A percentile compares a stretch with the other conserved stretches of the same genome.
Conservation (phyloP, 371 early-diverging fungal genomes). For the Rhizopus stolonifer region DNA sequence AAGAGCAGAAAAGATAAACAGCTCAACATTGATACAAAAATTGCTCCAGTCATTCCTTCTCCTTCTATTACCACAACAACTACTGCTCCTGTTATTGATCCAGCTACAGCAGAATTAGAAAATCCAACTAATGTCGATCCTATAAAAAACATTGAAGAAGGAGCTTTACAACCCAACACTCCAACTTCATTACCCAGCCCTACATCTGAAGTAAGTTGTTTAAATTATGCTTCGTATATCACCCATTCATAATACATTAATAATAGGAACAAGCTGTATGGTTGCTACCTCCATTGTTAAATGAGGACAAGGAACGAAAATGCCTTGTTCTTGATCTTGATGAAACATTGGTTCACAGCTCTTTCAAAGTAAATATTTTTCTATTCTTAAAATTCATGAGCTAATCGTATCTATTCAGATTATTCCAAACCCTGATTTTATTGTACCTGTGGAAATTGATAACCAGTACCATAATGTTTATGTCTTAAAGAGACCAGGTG, state of each 20-base stretch:
- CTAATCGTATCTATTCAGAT: conserved; percentile 36
- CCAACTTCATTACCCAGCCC: conserved; percentile 15
- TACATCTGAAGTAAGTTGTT: conserved; percentile 1
- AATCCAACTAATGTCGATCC: neutral
- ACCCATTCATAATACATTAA: neutral
- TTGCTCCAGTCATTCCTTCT: neutral
- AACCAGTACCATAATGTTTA: conserved; percentile 90
- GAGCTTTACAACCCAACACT: conserved; percentile 6
- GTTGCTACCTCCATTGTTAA: conserved; percentile 41
- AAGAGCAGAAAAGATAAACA: conserved; percentile 16
- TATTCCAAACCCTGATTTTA: conserved; percentile 81
- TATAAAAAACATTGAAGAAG: neutral
- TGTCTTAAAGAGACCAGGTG: conserved; percentile 94
- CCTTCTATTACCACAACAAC: neutral
- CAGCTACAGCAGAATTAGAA: neutral
- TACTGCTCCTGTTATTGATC: conserved; percentile 1
- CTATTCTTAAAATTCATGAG: neutral
- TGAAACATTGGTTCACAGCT: conserved; percentile 65
- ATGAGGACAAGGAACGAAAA: conserved; percentile 43
- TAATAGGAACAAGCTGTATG: conserved; percentile 29
- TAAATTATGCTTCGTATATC: neutral
- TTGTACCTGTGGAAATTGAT: conserved; percentile 91
- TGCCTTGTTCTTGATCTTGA: conserved; percentile 68
- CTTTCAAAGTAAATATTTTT: conserved; percentile 49
- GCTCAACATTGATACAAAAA: neutral